Percentiles rank a stretch among this genome's conserved stretches.
Evolutionary conservation across 192 early-diverging fungal species (phyloP).

Genomic region (Backusella luteola): DNA sequence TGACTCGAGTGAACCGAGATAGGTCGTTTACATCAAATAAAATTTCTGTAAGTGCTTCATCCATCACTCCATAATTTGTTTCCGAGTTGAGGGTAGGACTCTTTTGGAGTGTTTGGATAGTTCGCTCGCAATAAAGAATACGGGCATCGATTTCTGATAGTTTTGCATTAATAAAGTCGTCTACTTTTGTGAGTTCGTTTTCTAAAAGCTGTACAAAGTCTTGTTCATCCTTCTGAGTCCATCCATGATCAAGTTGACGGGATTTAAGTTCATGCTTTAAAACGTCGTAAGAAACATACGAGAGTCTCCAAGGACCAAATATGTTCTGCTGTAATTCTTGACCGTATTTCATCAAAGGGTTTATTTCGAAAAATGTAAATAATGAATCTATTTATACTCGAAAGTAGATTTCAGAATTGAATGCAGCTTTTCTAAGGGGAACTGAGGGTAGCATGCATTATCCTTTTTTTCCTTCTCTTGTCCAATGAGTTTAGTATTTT

Average conservation of each 20-base stretch:
- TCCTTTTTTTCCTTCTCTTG: not conserved
- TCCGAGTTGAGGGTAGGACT: slow-evolving; percentile 51
- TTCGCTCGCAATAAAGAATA: slow-evolving; percentile 65
- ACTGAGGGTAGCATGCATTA: not conserved
- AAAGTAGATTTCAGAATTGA: not conserved
- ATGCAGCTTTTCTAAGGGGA: not conserved
- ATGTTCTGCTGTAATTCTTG: slow-evolving; percentile 35
- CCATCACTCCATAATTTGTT: slow-evolving; percentile 51
- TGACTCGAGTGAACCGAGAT: slow-evolving; percentile 76
- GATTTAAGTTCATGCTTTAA: slow-evolving; percentile 33
- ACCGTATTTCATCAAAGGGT: slow-evolving; percentile 33
- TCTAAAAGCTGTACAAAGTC: slow-evolving; percentile 31
- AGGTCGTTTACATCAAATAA: slow-evolving; percentile 71
- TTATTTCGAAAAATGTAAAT: not conserved
- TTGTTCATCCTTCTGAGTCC: slow-evolving; percentile 60
- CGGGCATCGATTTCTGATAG: slow-evolving; percentile 71
- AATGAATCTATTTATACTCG: not conserved
- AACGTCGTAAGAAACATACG: slow-evolving; percentile 33
- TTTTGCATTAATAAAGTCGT: slow-evolving; percentile 71
- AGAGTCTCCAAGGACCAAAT: slow-evolving; percentile 34
- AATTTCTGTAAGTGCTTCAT: slow-evolving; percentile 64
- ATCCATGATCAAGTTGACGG: slow-evolving; percentile 56
- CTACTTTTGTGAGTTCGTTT: slow-evolving; percentile 50
- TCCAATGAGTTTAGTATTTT: slow-evolving; percentile 4
- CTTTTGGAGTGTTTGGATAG: slow-evolving; percentile 37